Base-by-base conservation (phyloP, 768 basidiomycete genomes). In the Mycena rosella region DNA sequence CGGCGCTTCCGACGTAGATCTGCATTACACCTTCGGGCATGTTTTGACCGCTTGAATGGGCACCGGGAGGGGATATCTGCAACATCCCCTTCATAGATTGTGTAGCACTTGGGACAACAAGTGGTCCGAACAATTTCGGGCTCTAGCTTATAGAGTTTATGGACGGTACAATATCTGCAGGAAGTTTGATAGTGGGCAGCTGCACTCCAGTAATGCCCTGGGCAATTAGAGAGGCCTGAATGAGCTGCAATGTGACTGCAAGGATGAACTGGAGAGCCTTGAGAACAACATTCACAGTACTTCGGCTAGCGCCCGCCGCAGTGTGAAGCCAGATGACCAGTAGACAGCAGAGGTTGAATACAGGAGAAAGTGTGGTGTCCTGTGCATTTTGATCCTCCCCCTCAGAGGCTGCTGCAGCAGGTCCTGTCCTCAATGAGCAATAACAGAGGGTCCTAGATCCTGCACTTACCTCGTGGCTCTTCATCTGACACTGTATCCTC, bases 251-350 rank as follows among this genome's bases (percentile, higher is more conserved):
- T 4, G 53, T 30, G 11, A 57, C 42, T 1, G 55, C 14, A n/a
- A 70, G 10, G 29, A 70, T 67, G 18, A 67, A 40, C 27, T 66
- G 60, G 1, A 70, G 45, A 17, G 60, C 44, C 54, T 66, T 70
- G 0, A 70, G 40, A 15, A 66, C 48, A 20, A 54, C 22, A 34
- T 59, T 66, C 2, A 36, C 59, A 26, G 64, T 63, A 18, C 17
- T 38, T 1, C 45, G 40, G 36, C 69, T 66, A 18, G 55, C 54
- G 36, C 64, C 60, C 44, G 44, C 54, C 5, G 17, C n/a, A 0
- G 56, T 24, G 40, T 44, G 45, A 32, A 70, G 65, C 69, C 69
- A 70, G 4, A 56, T 57, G 1, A 48, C 65, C 7, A 70, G 54
- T n/a, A 66, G 24, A 9, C 47, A 63, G 17, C 65, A 69, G 36